Evolutionary conservation across 139 green algal species (phyloP).

Genomic region (Auxenochlorella pyrenoidosa): DNA sequence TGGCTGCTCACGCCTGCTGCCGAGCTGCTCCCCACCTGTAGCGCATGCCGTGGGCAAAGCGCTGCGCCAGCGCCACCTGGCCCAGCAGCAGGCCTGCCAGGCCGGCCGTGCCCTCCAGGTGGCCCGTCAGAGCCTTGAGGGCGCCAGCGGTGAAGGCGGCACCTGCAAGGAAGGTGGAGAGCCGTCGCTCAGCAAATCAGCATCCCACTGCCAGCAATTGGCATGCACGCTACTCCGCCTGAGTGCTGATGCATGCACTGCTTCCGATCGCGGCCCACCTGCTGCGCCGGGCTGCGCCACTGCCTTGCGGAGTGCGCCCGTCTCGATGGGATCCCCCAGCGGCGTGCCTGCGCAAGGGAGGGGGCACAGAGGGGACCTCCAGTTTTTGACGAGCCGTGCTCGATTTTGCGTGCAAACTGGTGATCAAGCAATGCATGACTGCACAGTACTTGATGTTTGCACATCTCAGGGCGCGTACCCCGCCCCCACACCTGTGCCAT

Average conservation of each 20-base stretch:
- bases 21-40: constrained; percentile 42
- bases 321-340: constrained; percentile 88
- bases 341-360: constrained; percentile 64
- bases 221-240: neutral
- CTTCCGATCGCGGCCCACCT: neutral
- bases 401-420: neutral
- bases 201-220: too few relatives aligned
- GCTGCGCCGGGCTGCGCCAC: constrained; percentile 33
- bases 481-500: constrained; percentile 53
- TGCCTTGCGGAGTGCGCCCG: constrained; percentile 71
- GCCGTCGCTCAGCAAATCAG: too few relatives aligned
- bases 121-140: constrained; percentile 76
- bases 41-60: constrained; percentile 61
- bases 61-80: constrained; percentile 48
- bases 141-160: constrained; percentile 64
- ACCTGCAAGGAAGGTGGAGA: neutral
- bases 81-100: constrained; percentile 78
- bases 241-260: too few relatives aligned
- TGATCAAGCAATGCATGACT: too few relatives aligned
- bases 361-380: too few relatives aligned
- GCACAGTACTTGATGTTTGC: too few relatives aligned
- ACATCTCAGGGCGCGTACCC: neutral
- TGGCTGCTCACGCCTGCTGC: neutral
- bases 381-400: too few relatives aligned
- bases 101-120: constrained; percentile 83